Evolutionary conservation across 805 yeast genomes (phyloP), one percentile per base, ranked within the genome.

Genomic region (Yarrowia divulgata): DNA sequence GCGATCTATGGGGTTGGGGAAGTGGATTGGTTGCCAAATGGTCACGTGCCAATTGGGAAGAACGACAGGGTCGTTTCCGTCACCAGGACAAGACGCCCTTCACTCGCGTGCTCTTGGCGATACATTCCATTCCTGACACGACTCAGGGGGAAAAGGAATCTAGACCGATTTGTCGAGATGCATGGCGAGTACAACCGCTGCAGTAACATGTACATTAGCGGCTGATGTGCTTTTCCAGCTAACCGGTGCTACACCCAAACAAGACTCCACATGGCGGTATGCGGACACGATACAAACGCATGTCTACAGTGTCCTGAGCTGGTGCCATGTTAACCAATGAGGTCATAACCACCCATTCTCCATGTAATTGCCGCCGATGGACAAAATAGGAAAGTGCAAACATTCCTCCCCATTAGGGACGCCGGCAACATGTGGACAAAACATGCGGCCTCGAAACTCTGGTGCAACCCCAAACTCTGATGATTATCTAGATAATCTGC

Each of bases 401-500:
- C 62, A 55, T 54, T 54, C 60, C 45, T 19, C 35, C n/a, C 58
- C 29, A 32, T 35, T 52, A 3, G 18, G 58, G 57, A 10, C 40
- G 43, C 16, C 43, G 43, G 43, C 43, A 6, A 5, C 18, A 35
- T 34, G 39, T 34, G 57, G 57, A 35, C 16, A 34, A 43, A 19
- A 23, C 19, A 18, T 32, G 37, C 43, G 35, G 32, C 58, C 60
- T 46, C 62, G 62, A 39, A 55, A 55, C 62, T 55, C 37, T 57
- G 37, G 35, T 7, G 32, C 49, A n/a, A n/a, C 32, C 45, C 39
- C 52, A 45, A 60, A 60, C 66, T 45, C 50, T 43, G 66, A 57
- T 60, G 50, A 34, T 45, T 60, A 60, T 60, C 66, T 60, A 9
- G 66, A 60, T 60, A 60, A 60, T 60, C 66, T n/a, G 42, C 39